Base-by-base conservation (phyloP, 352 stramenopile species). In the Hyphochytrium catenoides region DNA sequence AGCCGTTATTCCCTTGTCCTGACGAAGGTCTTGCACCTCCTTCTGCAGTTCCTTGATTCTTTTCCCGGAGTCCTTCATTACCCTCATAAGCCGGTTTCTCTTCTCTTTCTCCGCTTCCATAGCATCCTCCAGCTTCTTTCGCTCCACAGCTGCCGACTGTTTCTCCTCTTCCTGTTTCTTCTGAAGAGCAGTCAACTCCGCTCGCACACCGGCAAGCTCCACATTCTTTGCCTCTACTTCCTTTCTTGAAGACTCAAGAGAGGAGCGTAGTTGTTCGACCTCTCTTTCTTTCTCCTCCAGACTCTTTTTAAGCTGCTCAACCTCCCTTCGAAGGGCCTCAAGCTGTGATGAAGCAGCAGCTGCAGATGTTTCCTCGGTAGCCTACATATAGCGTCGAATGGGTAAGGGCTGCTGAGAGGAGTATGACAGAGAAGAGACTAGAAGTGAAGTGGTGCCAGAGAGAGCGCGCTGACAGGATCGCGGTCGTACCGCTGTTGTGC, bases 1-100 rank as follows among this genome's bases (percentile, higher is more conserved):
- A 17, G 8, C 22, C 14, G 26, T 35, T 32, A 8, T 24, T 6
- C 8, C 4, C n/a, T n/a, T 30, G 12, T n/a, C 26, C 26, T 12
- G 26, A 12, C 26, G 15, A 30, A 12, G 26, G 26, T n/a, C 16
- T 44, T 44, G 31, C 27, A 18, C 8, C 16, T 25, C 16, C 43
- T 17, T 53, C 50, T 75, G 73, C 4, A 79, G 39, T 35, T 79
- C 58, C 11, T 46, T 59, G 41, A 75, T 79, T 33, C 76, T 61
- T 48, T 79, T 70, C 44, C 71, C 73, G 18, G 74, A 30, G 18
- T 27, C 57, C 43, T 74, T 79, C 23, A 75, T 27, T 30, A 61
- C 59, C n/a, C 47, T 56, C 50, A 79, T 76, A 25, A 81, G 39
- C 36, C 73, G 59, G 12, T 40, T 54, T 15, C 51, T 56, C 36